Evolutionary conservation across 139 green algal species (phyloP).

Genomic region (Edaphochlamys debaryana): DNA sequence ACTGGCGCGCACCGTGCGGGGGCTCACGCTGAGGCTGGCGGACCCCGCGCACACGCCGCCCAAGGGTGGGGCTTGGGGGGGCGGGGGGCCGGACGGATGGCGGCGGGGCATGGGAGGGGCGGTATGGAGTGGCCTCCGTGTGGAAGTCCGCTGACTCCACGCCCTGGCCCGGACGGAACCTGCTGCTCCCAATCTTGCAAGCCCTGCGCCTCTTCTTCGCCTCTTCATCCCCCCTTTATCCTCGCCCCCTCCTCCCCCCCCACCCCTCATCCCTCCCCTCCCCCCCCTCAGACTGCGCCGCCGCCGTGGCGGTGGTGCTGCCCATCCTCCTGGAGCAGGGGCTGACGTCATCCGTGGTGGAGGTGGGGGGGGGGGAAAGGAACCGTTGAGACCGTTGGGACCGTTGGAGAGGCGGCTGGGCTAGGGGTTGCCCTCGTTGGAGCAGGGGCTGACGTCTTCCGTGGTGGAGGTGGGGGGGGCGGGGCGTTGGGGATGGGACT

Average conservation of each 20-base stretch:
- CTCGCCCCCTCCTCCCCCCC: too few relatives aligned
- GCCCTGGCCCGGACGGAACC: too few relatives aligned
- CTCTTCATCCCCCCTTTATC: too few relatives aligned
- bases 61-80: neutral
- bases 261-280: neutral
- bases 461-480: too few relatives aligned
- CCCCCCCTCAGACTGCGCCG: conserved; percentile 44
- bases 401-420: too few relatives aligned
- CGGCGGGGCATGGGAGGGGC: neutral
- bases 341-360: conserved; percentile 52
- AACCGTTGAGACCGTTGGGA: too few relatives aligned
- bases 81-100: neutral
- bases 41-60: conserved; percentile 63
- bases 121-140: neutral
- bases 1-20: conserved; percentile 56
- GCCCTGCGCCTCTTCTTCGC: too few relatives aligned
- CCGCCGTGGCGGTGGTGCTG: conserved; percentile 62
- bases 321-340: conserved; percentile 80
- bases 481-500: too few relatives aligned
- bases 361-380: conserved; percentile 58
- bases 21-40: conserved; percentile 75
- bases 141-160: too few relatives aligned
- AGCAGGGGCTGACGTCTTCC: too few relatives aligned
- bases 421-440: too few relatives aligned
- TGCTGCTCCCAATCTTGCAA: too few relatives aligned